Evolutionary conservation across 2,329 filamentous ascomycete species (phyloP), one percentile per base, ranked within the genome.

Genomic region (Diaporthe ilicicola): DNA sequence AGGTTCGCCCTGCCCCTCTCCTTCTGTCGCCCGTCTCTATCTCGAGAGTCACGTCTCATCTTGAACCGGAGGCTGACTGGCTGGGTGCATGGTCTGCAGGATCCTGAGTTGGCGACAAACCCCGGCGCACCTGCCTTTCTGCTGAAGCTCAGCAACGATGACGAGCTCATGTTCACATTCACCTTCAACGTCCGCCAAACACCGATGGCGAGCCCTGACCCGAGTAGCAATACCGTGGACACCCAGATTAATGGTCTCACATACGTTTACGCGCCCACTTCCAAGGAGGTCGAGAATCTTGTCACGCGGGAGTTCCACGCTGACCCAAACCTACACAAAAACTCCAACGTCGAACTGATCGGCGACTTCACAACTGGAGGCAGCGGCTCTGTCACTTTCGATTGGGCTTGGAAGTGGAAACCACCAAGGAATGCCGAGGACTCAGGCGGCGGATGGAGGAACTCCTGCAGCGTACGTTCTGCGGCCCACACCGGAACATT

Each of bases 391-490:
- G 92, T 97, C 37, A 91, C 94, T 42, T 98, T 98, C 79, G 92
- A 95, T 74, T 99, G 95, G 94, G 91, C 92, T 9, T 99, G 96
- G 96, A 96, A 92, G 85, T 99, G 95, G 94, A 94, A 93, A 79
- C 94, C 96, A 10, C 96, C 96, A 46, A 97, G 94, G 85, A 78
- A 84, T 17, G 83, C 84, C 19, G 95, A 98, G 78, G 95, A 98
- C 79, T 90, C 90, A 77, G 93, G 93, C 37, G 94, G 94, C 70
- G 96, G 96, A 54, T 99, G 96, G 95, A 93, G 94, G 78, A 98
- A 97, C 79, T 93, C 92, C 76, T 98, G 96, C 86, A 98, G 94
- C 80, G 92, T 94, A 85, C 73, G 88, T 82, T 54, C 17, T 9
- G 27, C 15, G 9, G 22, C 19, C 39, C n/a, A 13, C 37, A 3